These are phyloP conservation scores for Colletotrichum siamense DNA, from an alignment of 2,329 filamentous ascomycete genomes.

Conservation along the genomic window DNA sequence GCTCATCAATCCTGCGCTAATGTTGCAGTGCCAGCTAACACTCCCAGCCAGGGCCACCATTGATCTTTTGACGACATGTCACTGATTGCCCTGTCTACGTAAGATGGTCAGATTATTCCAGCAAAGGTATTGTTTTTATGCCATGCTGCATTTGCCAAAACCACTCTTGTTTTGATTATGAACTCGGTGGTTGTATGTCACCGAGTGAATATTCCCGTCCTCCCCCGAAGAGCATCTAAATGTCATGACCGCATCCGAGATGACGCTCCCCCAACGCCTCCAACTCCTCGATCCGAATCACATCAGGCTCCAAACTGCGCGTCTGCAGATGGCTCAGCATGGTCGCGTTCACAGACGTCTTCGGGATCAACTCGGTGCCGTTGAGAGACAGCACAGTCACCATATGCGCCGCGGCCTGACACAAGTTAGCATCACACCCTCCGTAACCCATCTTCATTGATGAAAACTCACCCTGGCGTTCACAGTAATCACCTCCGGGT, in stretches of 20 bases:
- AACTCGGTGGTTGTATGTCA: background rate
- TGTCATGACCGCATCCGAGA: conserved; percentile 38
- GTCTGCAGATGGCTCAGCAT: conserved; percentile 25
- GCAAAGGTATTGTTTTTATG: background rate
- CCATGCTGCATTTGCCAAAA: background rate
- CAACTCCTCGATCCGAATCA: conserved; percentile 33
- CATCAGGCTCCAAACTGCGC: conserved; percentile 21
- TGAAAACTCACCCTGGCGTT: conserved; percentile 30
- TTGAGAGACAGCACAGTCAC: conserved; percentile 33
- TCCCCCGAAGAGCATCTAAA: background rate
- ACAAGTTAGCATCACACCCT: background rate
- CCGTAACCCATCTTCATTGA: rapidly evolving
- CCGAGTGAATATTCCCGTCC: background rate
- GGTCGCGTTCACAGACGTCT: conserved; percentile 28
- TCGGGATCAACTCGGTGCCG: conserved; percentile 36
- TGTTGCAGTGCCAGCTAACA: background rate
- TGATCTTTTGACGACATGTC: background rate
- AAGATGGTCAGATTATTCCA: background rate
- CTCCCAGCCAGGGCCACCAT: background rate
- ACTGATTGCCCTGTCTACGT: background rate
- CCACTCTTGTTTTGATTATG: background rate
- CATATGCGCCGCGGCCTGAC: conserved; percentile 35
- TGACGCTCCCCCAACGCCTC: conserved; percentile 39
- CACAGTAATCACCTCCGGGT: conserved; percentile 38
- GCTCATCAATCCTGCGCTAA: background rate